phyloP scores from a whole-genome alignment of 495 filamentous ascomycete genomes.

The Astrocystis sublimbata region DNA sequence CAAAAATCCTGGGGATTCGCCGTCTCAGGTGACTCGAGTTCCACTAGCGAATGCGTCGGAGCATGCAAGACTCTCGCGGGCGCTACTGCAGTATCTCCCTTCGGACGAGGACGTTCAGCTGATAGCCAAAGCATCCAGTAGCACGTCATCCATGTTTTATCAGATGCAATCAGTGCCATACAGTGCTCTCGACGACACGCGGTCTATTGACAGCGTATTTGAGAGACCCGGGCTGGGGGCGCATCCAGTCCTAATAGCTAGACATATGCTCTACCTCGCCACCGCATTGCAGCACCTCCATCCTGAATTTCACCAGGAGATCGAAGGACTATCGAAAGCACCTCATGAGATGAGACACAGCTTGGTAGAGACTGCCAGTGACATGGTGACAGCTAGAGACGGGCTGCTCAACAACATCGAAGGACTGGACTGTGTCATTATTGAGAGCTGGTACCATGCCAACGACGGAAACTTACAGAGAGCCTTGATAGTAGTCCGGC shows the following conservation, averaged over 20 bases:
- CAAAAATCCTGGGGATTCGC: background rate
- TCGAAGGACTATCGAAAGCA: slow-evolving; percentile 22
- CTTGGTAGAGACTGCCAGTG: slow-evolving; percentile 39
- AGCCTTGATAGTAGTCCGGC: slow-evolving; percentile 43
- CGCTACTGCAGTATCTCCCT: background rate
- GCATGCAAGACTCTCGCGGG: slow-evolving; percentile 8
- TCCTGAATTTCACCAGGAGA: slow-evolving; percentile 19
- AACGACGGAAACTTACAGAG: slow-evolving; percentile 49
- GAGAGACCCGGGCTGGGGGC: slow-evolving; percentile 33
- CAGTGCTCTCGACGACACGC: slow-evolving; percentile 6
- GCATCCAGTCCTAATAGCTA: slow-evolving; percentile 48
- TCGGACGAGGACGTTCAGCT: background rate
- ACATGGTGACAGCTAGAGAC: slow-evolving; percentile 49
- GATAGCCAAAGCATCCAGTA: slow-evolving; percentile 2
- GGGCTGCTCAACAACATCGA: slow-evolving; percentile 48
- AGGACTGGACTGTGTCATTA: slow-evolving; percentile 51
- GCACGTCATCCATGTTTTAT: slow-evolving; percentile 8
- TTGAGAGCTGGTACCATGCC: slow-evolving; percentile 48
- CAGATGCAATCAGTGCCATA: slow-evolving; percentile 5
- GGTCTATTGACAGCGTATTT: slow-evolving; percentile 31
- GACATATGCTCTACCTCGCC: slow-evolving; percentile 45
- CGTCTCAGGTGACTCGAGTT: background rate
- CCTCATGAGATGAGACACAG: slow-evolving; percentile 32
- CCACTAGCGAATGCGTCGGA: background rate
- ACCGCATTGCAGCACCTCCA: slow-evolving; percentile 40